Percentiles rank a stretch among this genome's conserved stretches.
Conservation (phyloP, 345 rosid species). For the Syzygium aqueum region DNA sequence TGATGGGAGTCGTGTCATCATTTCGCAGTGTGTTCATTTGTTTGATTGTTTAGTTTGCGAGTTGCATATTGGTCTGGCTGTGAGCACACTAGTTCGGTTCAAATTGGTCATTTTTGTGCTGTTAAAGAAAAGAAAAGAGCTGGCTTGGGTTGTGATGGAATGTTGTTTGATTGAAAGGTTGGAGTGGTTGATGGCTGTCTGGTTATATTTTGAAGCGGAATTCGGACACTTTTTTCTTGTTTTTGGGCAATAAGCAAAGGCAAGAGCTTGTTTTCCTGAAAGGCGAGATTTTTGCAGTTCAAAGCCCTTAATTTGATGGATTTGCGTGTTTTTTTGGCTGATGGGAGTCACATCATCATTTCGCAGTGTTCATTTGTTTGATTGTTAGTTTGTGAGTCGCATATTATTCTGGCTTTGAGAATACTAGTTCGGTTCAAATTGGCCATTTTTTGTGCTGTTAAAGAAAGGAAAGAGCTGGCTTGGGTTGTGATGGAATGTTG, state of each 20-base stretch:
- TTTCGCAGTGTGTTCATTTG: not conserved
- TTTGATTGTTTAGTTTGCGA: not conserved
- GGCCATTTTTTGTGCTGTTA: not conserved
- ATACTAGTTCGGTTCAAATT: not conserved
- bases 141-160: not conserved
- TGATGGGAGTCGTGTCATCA: not conserved
- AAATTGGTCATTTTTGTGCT: not conserved
- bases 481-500: not conserved
- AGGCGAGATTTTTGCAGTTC: not conserved
- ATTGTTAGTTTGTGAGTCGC: not conserved
- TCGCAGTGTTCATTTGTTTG: not conserved
- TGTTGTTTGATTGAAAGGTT: not conserved
- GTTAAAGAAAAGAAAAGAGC: rapidly evolving
- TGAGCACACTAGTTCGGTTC: not conserved
- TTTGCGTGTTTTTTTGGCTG: not conserved
- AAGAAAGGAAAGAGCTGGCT: not conserved
- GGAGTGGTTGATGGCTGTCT: rapidly evolving
- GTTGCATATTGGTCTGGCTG: not conserved
- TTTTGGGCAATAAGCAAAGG: not conserved
- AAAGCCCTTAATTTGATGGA: not conserved
- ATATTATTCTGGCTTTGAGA: not conserved
- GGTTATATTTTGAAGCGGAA: not conserved
- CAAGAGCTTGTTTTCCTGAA: not conserved
- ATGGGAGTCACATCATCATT: not conserved
- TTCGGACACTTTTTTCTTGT: not conserved